Base-by-base conservation (phyloP, 2,329 filamentous ascomycete species). In the Cytospora schulzeri region DNA sequence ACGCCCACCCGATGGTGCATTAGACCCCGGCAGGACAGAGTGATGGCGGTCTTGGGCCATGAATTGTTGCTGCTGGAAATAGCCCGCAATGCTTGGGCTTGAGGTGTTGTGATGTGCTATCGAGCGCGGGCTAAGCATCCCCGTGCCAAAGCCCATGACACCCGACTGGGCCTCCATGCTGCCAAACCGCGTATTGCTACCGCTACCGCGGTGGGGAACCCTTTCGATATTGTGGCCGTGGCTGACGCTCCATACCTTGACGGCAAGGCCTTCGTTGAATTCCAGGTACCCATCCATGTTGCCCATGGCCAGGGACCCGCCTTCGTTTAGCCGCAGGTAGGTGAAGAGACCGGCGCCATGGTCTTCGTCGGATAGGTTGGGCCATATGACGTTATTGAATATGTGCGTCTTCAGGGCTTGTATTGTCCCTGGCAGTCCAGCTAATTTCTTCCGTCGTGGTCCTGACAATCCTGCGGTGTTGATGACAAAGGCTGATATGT, bases 331-430 rank as follows among this genome's bases (percentile, higher is more conserved):
- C 19, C 95, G 87, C 74, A 93, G 89, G 71, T 96, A 98, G 0
- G 92, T 97, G 38, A 99, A 88, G 31, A 99, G 83, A 0, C 95
- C 95, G 4, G 93, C 93, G 28, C 95, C 95, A 38, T 93, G 93
- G 74, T 97, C 95, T 77, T 99, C 95, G 72, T 99, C 94, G 0
- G 92, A 96, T 48, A 99, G 79, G 70, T 99, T 99, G 0, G 95
- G 95, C 95, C 95, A 99, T 61, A 98, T 96, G 64, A 97, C 81
- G 72, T 97, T 96, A 77, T 99, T 99, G 81, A 99, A 99, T 66
- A 99, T 92, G 76, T 99, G 93, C 0, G 83, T 88, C 75, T 97
- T 98, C 76, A 99, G 89, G 0, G 94, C 93, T 54, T 92, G 85
- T 59, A 99, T 93, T n/a, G 94, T 96, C 31, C 88, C 89, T 0